Evolutionary conservation across 2,329 filamentous ascomycete genomes (phyloP), one percentile per base, ranked within the genome.

Genomic region (Allantophomopsis cytisporea): DNA sequence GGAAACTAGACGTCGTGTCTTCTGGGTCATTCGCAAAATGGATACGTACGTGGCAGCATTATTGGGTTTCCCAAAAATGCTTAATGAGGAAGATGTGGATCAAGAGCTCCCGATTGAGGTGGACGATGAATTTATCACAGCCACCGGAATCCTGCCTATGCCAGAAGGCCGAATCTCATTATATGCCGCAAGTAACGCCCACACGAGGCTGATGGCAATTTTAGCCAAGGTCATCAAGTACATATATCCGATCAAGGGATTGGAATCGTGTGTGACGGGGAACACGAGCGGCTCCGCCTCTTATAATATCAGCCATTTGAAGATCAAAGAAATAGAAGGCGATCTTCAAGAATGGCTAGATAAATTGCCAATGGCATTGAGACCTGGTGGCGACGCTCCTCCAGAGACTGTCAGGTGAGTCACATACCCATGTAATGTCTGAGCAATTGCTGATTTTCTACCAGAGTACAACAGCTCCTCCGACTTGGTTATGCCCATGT

Each of bases 401-500:
- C 72, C 79, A 28, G 78, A 88, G 51, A 72, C 88, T 17, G 73
- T 87, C 49, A 72, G 85, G 84, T 85, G 70, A 64, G 73, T 36
- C 45, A 40, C 6, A 39, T 32, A 23, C 34, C n/a, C 16, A 31
- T 36, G 28, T 36, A 38, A 15, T 32, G 16, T 11, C 39, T 33
- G 31, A 28, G 39, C 4, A n/a, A 21, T 14, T 17, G 21, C 23
- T 36, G 16, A 40, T 12, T 20, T 38, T 21, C 20, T 15, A 73
- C 69, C 41, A 72, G 73, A 39, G 62, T 70, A n/a, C 83, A 85
- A 43, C 84, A 87, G 45, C 64, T 88, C 17, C 64, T 91, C 15
- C 71, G 83, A 30, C 80, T 91, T 58, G 74, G 79, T n/a, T 89
- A 83, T 54, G 82, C 81, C 2, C 83, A 89, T 51, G 81, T 87